Conservation (phyloP, 1,284 basidiomycete species). For the Cryptococcus amylolentus region DNA sequence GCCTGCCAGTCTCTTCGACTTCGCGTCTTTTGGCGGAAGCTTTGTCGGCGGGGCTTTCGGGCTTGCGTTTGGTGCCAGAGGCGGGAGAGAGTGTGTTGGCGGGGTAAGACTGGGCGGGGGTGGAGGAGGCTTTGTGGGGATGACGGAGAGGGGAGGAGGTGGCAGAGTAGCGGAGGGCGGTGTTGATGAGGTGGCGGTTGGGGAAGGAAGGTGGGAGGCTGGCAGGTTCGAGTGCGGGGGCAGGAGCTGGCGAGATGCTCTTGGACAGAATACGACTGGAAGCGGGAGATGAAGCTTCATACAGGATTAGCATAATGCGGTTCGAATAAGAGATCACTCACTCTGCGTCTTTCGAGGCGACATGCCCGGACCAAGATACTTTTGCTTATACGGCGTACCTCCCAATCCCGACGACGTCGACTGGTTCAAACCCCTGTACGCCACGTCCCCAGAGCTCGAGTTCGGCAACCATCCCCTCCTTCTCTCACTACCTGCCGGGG, state of each 20-base stretch:
- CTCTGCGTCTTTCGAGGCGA: slow-evolving; percentile 26
- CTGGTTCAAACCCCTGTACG: neutral
- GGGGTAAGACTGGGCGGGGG: neutral
- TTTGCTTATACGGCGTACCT: slow-evolving; percentile 11
- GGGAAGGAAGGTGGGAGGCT: slow-evolving; percentile 3
- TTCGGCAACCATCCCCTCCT: slow-evolving; percentile 7
- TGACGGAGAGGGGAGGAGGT: neutral
- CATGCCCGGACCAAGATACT: slow-evolving; percentile 43
- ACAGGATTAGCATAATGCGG: neutral
- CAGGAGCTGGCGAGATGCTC: neutral
- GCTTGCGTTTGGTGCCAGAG: slow-evolving; percentile 4
- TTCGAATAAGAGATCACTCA: neutral
- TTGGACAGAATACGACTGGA: neutral
- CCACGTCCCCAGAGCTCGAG: slow-evolving; percentile 14
- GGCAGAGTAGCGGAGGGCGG: slow-evolving; percentile 2
- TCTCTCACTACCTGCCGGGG: neutral
- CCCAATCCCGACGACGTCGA: neutral
- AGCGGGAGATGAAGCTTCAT: neutral
- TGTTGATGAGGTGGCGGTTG: slow-evolving; percentile 6
- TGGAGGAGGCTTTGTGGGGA: neutral
- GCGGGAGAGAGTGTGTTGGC: slow-evolving; percentile 16
- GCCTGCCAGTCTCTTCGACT: slow-evolving; percentile 25
- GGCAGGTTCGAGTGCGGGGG: neutral
- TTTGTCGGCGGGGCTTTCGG: neutral
- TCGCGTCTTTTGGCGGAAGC: slow-evolving; percentile 9